A percentile compares a stretch with the other conserved stretches of the same genome.
phyloP scores from a whole-genome alignment of 345 rosid species.

The Draba incana region DNA sequence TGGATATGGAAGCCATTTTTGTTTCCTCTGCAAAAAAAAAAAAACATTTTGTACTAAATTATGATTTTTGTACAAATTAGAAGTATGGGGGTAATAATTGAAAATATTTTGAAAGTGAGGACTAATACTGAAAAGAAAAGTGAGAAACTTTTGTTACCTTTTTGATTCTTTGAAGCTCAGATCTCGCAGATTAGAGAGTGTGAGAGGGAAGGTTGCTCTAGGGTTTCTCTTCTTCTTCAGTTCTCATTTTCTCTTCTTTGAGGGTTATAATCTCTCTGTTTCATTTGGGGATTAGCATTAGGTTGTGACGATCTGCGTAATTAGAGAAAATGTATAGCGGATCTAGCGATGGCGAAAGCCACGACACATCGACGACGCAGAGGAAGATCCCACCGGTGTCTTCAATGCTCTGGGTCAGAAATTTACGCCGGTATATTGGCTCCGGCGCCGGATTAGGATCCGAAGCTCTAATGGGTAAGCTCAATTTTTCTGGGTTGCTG shows the following conservation, averaged over 20 bases:
- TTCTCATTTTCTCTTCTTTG: background rate
- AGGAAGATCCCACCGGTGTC: conserved; percentile 94
- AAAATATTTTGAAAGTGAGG: conserved; percentile 1
- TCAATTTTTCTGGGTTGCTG: background rate
- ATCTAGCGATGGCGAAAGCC: conserved; percentile 96
- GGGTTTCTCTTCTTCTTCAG: conserved; percentile 34
- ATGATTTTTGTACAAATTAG: too few relatives aligned
- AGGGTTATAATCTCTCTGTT: conserved; percentile 28
- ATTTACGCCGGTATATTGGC: conserved; percentile 88
- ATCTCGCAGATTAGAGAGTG: conserved; percentile 35
- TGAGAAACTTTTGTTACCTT: conserved; percentile 31
- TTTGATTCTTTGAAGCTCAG: conserved; percentile 20
- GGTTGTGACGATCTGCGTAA: conserved; percentile 32
- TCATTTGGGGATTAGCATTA: background rate
- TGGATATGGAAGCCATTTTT: conserved; percentile 49
- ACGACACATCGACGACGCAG: conserved; percentile 67
- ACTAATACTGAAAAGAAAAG: conserved; percentile 11
- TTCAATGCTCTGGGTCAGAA: conserved; percentile 96
- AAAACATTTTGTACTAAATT: too few relatives aligned
- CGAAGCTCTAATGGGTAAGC: conserved; percentile 95
- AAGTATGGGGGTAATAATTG: background rate
- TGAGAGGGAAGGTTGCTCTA: conserved; percentile 30
- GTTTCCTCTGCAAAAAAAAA: too few relatives aligned
- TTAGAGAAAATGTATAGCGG: conserved; percentile 71
- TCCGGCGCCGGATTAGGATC: conserved; percentile 99